Conservation (phyloP, 108 stramenopile genomes). For the Nitzschia putrida region DNA sequence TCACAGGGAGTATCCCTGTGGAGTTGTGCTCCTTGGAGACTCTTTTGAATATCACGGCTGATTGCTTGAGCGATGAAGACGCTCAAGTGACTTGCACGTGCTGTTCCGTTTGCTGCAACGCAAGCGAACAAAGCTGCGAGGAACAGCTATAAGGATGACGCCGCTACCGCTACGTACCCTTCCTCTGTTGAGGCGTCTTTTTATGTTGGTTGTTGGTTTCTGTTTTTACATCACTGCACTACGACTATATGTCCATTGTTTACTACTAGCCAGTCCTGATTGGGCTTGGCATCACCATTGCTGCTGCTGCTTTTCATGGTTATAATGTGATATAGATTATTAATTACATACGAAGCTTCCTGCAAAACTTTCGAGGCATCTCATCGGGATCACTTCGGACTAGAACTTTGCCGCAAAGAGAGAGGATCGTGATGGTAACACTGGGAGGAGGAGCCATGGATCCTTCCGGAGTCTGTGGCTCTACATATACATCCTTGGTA, state of each 20-base stretch:
- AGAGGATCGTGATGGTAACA: slow-evolving; percentile 4
- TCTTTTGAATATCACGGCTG: slow-evolving; percentile 3
- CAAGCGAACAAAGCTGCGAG: neutral
- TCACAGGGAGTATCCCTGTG: slow-evolving; percentile 1
- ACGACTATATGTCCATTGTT: too few relatives aligned
- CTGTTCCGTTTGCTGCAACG: slow-evolving; percentile 16
- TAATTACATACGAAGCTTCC: too few relatives aligned
- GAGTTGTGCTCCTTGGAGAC: neutral
- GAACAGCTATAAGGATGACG: neutral
- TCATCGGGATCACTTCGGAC: slow-evolving; percentile 15
- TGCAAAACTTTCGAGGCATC: neutral
- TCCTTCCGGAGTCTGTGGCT: neutral
- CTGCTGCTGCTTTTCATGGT: too few relatives aligned
- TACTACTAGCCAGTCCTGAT: too few relatives aligned
- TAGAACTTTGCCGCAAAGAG: slow-evolving; percentile 10
- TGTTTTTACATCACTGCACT: too few relatives aligned
- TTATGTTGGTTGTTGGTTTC: too few relatives aligned
- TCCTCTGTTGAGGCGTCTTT: too few relatives aligned
- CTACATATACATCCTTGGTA: neutral
- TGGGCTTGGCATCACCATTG: too few relatives aligned
- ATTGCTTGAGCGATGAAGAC: slow-evolving; percentile 7
- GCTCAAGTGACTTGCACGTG: slow-evolving; percentile 4
- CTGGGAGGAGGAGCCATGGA: neutral
- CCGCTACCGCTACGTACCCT: too few relatives aligned
- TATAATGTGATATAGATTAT: too few relatives aligned